Evolutionary conservation across 2,329 filamentous ascomycete species (phyloP).

Genomic region (Fusarium poae): DNA sequence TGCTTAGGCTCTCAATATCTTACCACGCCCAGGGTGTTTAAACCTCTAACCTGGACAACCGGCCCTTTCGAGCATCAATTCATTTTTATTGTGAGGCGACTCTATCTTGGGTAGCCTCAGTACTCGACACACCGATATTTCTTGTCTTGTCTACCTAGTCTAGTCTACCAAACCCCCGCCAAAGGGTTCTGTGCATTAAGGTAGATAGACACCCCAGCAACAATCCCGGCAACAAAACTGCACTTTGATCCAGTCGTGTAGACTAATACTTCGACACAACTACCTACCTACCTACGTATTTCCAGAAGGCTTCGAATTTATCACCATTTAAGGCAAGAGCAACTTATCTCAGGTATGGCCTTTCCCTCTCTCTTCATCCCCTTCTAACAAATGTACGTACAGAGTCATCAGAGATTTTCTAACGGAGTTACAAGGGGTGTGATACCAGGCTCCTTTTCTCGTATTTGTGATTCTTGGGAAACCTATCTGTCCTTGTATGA

Average conservation of each 20-base stretch:
- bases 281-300: not conserved
- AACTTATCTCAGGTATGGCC: not conserved
- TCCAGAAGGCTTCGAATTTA: not conserved
- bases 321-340: not conserved
- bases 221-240: slow-evolving; percentile 17
- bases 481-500: not conserved
- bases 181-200: slow-evolving; percentile 13
- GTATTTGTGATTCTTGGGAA: not conserved
- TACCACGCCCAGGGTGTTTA: slow-evolving; percentile 28
- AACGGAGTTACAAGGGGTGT: not conserved
- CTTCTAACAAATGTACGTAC: not conserved
- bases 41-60: slow-evolving; percentile 8
- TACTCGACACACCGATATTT: not conserved
- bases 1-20: slow-evolving; percentile 27
- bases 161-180: slow-evolving; percentile 6
- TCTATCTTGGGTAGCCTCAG: not conserved
- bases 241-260: not conserved
- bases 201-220: slow-evolving; percentile 18
- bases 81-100: not conserved
- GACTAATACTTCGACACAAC: slow-evolving; percentile 16
- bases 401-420: not conserved
- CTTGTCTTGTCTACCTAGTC: not conserved
- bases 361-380: not conserved
- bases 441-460: slow-evolving; percentile 2
- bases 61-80: not conserved